A percentile compares a stretch with the other conserved stretches of the same genome.
phyloP scores from a whole-genome alignment of 1,284 basidiomycete species.

The Boletus semigastroideus region DNA sequence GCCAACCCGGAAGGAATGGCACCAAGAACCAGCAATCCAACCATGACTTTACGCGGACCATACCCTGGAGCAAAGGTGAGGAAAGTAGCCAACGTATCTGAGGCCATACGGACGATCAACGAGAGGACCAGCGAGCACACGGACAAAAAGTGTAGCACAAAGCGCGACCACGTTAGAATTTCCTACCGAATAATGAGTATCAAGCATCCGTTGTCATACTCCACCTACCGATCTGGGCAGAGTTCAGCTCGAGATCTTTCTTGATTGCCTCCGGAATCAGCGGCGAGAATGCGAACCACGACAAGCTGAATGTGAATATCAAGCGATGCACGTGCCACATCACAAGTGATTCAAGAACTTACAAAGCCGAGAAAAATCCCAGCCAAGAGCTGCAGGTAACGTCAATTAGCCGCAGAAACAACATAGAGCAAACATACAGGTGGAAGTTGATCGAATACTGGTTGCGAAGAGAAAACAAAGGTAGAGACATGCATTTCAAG shows the following conservation, averaged over 20 bases:
- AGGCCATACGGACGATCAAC: slow-evolving; percentile 46
- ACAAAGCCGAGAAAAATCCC: slow-evolving; percentile 40
- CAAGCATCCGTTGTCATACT: not conserved
- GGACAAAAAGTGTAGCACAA: slow-evolving; percentile 33
- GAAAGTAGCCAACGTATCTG: not conserved
- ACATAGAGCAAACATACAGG: slow-evolving; percentile 32
- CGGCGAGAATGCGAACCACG: slow-evolving; percentile 69
- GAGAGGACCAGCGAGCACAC: slow-evolving; percentile 53
- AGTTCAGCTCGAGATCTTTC: slow-evolving; percentile 51
- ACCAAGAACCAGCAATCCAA: slow-evolving; percentile 53
- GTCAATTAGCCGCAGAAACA: not conserved
- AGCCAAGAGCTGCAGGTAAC: slow-evolving; percentile 29
- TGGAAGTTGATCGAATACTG: slow-evolving; percentile 55
- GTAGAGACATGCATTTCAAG: slow-evolving; percentile 54
- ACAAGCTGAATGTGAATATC: slow-evolving; percentile 36
- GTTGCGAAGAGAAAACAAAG: slow-evolving; percentile 52
- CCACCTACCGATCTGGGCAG: slow-evolving; percentile 41
- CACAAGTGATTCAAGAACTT: slow-evolving; percentile 3
- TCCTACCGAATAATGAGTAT: slow-evolving; percentile 22
- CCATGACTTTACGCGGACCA: slow-evolving; percentile 65
- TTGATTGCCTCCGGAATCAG: slow-evolving; percentile 62
- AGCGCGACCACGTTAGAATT: slow-evolving; percentile 60
- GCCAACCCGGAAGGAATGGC: slow-evolving; percentile 66
- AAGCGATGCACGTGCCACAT: slow-evolving; percentile 22
- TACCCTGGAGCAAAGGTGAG: slow-evolving; percentile 31